A percentile compares a stretch with the other conserved stretches of the same genome.
Evolutionary conservation across 352 stramenopile genomes (phyloP).

Genomic region (Phytophthora hibernalis): DNA sequence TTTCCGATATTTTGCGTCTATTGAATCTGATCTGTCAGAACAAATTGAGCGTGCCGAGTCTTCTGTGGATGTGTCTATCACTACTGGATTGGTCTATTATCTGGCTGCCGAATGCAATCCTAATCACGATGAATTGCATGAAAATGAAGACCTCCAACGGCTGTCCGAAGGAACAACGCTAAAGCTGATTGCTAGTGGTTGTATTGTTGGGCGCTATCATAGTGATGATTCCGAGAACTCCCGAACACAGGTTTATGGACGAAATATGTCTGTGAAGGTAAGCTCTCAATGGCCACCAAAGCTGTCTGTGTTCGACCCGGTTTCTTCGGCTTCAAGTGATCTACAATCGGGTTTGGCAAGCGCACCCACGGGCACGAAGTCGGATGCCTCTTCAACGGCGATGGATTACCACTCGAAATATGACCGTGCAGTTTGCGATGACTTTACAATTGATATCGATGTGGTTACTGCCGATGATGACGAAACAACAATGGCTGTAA

Average conservation of each 20-base stretch:
- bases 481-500: conserved; percentile 64
- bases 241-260: conserved; percentile 65
- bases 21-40: conserved; percentile 45
- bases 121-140: conserved; percentile 21
- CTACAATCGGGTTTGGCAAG: background rate
- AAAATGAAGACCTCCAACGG: conserved; percentile 9
- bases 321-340: conserved; percentile 1
- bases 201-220: conserved; percentile 61
- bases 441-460: conserved; percentile 78
- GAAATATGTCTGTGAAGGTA: conserved; percentile 77
- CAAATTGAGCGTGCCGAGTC: conserved; percentile 38
- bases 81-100: conserved; percentile 66
- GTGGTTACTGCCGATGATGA: conserved; percentile 54
- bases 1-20: conserved; percentile 53
- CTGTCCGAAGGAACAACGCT: conserved; percentile 27
- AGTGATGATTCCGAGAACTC: conserved; percentile 52
- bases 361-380: background rate
- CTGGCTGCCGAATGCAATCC: conserved; percentile 57
- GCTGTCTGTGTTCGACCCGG: conserved; percentile 7
- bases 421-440: conserved; percentile 69
- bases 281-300: conserved; percentile 62
- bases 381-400: background rate
- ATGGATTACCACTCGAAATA: conserved; percentile 34
- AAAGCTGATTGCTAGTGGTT: conserved; percentile 67
- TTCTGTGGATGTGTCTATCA: conserved; percentile 64